Evolutionary conservation across 495 filamentous ascomycete genomes (phyloP).

Genomic region (Darksidea phi): DNA sequence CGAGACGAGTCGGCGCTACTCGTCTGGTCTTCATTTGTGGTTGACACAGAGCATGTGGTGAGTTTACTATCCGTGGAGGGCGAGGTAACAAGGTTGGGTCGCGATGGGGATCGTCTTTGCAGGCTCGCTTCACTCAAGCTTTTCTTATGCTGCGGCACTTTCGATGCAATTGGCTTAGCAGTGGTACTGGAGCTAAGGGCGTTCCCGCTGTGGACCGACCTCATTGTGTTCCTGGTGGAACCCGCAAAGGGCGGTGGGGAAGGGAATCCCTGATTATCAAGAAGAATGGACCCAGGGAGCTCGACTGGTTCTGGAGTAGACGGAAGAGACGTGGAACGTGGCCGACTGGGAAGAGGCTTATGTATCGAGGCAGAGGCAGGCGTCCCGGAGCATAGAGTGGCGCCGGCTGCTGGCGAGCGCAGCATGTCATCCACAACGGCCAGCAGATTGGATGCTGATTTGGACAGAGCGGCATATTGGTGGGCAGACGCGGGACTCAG

Average conservation of each 20-base stretch:
- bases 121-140: constrained; percentile 29
- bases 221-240: constrained; percentile 25
- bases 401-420: constrained; percentile 40
- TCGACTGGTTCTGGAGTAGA: constrained; percentile 39
- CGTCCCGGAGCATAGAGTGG: constrained; percentile 27
- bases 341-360: constrained; percentile 39
- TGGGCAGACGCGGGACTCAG: constrained; percentile 34
- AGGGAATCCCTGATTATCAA: constrained; percentile 38
- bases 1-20: constrained; percentile 29
- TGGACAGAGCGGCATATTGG: constrained; percentile 40
- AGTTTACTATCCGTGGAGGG: constrained; percentile 36
- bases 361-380: constrained; percentile 21
- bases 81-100: constrained; percentile 24
- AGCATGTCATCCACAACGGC: constrained; percentile 44
- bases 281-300: constrained; percentile 41
- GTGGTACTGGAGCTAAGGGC: constrained; percentile 26
- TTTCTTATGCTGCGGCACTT: constrained; percentile 31
- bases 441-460: constrained; percentile 42
- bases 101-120: constrained; percentile 31
- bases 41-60: constrained; percentile 33
- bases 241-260: constrained; percentile 22
- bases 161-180: constrained; percentile 22
- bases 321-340: constrained; percentile 41
- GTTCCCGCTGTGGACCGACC: constrained; percentile 32
- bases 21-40: constrained; percentile 18